Evolutionary conservation across 2,329 filamentous ascomycete genomes (phyloP).

Genomic region (Trichophyton rubrum): DNA sequence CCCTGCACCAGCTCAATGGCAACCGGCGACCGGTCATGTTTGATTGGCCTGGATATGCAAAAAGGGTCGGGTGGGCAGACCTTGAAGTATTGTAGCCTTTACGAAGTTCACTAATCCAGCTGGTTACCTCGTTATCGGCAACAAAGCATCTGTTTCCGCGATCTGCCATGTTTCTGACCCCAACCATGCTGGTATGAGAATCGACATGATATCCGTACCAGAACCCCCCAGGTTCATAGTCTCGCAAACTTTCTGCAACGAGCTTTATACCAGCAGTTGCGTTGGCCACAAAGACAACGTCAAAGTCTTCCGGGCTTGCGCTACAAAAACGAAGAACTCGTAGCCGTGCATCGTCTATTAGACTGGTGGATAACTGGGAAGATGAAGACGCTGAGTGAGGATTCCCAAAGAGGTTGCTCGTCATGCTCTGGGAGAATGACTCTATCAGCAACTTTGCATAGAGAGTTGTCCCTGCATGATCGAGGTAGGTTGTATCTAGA

Average conservation of each 20-base stretch:
- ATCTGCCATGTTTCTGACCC: constrained; percentile 59
- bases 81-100: not conserved
- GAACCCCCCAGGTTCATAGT: constrained; percentile 51
- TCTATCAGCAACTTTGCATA: constrained; percentile 72
- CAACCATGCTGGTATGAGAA: constrained; percentile 77
- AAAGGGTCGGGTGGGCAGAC: constrained; percentile 35
- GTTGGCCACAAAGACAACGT: constrained; percentile 84
- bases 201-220: constrained; percentile 72
- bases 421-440: constrained; percentile 65
- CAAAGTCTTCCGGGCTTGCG: constrained; percentile 68
- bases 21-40: constrained; percentile 77
- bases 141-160: constrained; percentile 52
- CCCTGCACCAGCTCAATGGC: constrained; percentile 55
- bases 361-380: constrained; percentile 61
- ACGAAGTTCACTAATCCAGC: constrained; percentile 45
- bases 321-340: constrained; percentile 64
- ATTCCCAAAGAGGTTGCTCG: constrained; percentile 70
- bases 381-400: constrained; percentile 77
- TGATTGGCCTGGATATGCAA: constrained; percentile 83
- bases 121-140: constrained; percentile 48
- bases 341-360: constrained; percentile 64
- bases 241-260: constrained; percentile 63
- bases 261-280: constrained; percentile 85
- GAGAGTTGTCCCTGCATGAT: constrained; percentile 87
- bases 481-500: constrained; percentile 65